Percentiles rank a stretch among this genome's conserved stretches.
Conservation (phyloP, 805 yeast genomes). For the Sugiyamaella chiloensis region DNA sequence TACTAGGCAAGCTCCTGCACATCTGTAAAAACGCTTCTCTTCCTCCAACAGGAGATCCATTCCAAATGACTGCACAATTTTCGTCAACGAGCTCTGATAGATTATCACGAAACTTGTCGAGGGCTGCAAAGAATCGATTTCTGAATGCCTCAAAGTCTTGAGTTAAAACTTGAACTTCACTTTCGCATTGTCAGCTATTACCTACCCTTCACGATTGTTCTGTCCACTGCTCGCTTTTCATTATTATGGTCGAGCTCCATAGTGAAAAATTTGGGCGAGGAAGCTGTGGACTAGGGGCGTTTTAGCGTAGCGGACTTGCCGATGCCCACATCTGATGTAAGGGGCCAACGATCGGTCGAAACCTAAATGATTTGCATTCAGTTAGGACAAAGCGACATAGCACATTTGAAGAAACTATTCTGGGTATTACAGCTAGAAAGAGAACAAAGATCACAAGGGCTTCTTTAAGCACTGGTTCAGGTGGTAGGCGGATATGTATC, state of each 20-base stretch:
- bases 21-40: slow-evolving; percentile 35
- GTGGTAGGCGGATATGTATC: too few species aligned
- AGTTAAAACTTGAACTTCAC: slow-evolving; percentile 2
- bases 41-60: slow-evolving; percentile 42
- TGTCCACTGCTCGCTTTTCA: slow-evolving; percentile 1
- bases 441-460: too few species aligned
- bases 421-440: too few species aligned
- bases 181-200: neutral
- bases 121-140: slow-evolving; percentile 32
- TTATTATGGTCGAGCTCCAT: too few species aligned
- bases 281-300: neutral
- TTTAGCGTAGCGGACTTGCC: too few species aligned
- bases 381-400: too few species aligned
- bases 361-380: too few species aligned
- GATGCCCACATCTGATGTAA: too few species aligned
- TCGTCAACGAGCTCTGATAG: slow-evolving; percentile 27
- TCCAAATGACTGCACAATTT: slow-evolving; percentile 39
- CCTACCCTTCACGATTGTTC: slow-evolving; percentile 4
- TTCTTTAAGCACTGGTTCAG: too few species aligned
- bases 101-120: slow-evolving; percentile 32
- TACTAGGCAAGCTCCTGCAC: slow-evolving; percentile 35
- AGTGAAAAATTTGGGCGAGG: neutral
- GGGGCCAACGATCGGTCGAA: too few species aligned
- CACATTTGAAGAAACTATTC: too few species aligned
- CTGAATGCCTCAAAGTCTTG: slow-evolving; percentile 28